These are phyloP conservation scores for Glarea lozoyensis DNA, from an alignment of 495 filamentous ascomycete species.

Conservation along the genomic window DNA sequence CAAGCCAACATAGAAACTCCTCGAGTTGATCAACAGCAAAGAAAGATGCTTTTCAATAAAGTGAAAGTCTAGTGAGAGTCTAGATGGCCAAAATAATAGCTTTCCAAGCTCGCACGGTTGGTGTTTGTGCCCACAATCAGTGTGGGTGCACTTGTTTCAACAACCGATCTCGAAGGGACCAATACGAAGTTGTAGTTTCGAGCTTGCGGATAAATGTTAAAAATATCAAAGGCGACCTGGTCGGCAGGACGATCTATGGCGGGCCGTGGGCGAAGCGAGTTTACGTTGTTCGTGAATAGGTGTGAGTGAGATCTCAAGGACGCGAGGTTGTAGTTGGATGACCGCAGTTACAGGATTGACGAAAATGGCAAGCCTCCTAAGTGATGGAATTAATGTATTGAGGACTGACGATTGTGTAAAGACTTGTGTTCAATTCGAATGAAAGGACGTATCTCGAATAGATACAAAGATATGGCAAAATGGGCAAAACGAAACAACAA, in stretches of 20 bases:
- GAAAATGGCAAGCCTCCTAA: neutral
- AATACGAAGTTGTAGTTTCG: constrained; percentile 11
- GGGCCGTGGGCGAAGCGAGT: neutral
- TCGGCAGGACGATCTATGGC: neutral
- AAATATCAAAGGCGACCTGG: neutral
- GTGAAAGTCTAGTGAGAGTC: neutral
- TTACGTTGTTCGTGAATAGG: no score
- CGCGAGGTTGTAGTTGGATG: no score
- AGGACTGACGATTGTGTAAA: neutral
- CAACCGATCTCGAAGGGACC: neutral
- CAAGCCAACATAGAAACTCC: neutral
- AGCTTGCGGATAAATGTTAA: neutral
- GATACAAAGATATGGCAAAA: constrained; percentile 12
- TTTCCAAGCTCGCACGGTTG: neutral
- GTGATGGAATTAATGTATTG: neutral
- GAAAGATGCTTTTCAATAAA: neutral
- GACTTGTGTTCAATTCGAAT: neutral
- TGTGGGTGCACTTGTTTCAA: constrained; percentile 2
- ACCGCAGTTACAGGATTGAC: no score
- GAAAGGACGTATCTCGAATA: constrained; percentile 14
- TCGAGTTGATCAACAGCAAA: neutral
- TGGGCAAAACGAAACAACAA: neutral
- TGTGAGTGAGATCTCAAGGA: no score
- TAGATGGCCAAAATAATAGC: neutral
- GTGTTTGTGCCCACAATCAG: constrained; percentile 4